phyloP scores from a whole-genome alignment of 768 basidiomycete species.

The Tylopilus cervinicoccineus region DNA sequence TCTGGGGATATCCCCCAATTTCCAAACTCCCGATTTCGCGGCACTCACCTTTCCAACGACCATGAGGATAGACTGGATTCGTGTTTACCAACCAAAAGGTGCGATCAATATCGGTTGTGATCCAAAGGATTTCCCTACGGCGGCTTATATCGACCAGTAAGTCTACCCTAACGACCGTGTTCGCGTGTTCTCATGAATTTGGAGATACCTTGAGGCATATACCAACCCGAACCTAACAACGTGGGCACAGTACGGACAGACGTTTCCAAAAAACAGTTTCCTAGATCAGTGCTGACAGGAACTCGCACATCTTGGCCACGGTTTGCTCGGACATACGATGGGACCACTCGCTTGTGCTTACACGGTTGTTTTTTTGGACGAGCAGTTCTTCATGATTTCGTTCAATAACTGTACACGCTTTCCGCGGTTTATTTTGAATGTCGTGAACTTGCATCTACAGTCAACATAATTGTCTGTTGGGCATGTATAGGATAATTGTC shows the following conservation, averaged over 20 bases:
- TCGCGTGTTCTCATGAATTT: conserved; percentile 2
- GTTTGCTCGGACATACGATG: conserved; percentile 7
- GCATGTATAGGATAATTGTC: background rate
- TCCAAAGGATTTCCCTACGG: conserved; percentile 74
- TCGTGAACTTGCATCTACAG: conserved; percentile 1
- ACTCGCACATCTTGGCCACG: conserved; percentile 2
- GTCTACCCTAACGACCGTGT: conserved; percentile 15
- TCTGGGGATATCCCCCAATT: conserved; percentile 81
- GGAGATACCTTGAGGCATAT: conserved; percentile 65
- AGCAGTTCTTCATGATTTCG: conserved; percentile 13
- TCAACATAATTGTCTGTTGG: conserved; percentile 11
- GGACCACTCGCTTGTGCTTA: conserved; percentile 7
- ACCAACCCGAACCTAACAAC: conserved; percentile 78
- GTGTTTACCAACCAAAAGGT: conserved; percentile 80
- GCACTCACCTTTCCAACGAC: conserved; percentile 67
- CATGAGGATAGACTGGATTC: conserved; percentile 83
- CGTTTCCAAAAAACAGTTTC: conserved; percentile 65
- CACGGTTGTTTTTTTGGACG: conserved; percentile 16
- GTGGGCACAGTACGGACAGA: conserved; percentile 60
- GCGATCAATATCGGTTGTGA: conserved; percentile 81
- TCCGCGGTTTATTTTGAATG: background rate
- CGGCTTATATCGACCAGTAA: conserved; percentile 72
- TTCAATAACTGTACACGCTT: conserved; percentile 15
- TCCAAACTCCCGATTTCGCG: conserved; percentile 68
- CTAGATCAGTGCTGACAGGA: conserved; percentile 51